Evolutionary conservation across 768 basidiomycete genomes (phyloP), one percentile per base, ranked within the genome.

Genomic region (Termitomyces sp.): DNA sequence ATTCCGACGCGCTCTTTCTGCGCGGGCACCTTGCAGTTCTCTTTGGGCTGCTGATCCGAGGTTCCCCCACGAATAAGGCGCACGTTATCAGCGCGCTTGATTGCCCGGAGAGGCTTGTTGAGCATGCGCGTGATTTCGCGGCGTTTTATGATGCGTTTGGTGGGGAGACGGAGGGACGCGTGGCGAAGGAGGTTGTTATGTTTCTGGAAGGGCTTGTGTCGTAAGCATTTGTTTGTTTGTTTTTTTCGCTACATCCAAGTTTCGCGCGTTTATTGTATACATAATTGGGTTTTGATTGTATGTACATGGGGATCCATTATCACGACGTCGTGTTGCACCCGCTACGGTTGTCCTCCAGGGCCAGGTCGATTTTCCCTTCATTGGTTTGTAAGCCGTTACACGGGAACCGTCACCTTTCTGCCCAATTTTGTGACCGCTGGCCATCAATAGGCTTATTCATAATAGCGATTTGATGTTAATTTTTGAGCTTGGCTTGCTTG

Each of bases 1-100:
- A 57, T 3, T 44, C 57, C 8, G 52, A 83, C 60, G 67, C 72
- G 36, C 74, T 76, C 13, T 85, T 89, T 61, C 76, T 93, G 7
- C 80, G 81, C 16, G 87, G 88, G 0, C 90, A 92, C 65, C 79
- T 90, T 4, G 83, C 91, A 0, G 82, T 93, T 7, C 79, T 94
- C 5, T 79, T 94, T 48, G 90, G 81, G 8, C 66, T 83, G 39
- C 71, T 82, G 52, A 82, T 82, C 74, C 71, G 69, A 29, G 71
- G 67, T 26, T 75, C 69, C 37, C 47, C 57, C 3, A 60, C 58
- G 32, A 81, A 81, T 55, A 73, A 76, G 55, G 49, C 44, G 1
- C 59, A 66, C 4, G 65, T 83, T 3, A 64, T 81, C 14, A 56
- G 56, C 6, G 53, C 63, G 18, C 66, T 77, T 13, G 44, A 61